phyloP scores from a whole-genome alignment of 805 yeast genomes.

The Starmerella powellii region DNA sequence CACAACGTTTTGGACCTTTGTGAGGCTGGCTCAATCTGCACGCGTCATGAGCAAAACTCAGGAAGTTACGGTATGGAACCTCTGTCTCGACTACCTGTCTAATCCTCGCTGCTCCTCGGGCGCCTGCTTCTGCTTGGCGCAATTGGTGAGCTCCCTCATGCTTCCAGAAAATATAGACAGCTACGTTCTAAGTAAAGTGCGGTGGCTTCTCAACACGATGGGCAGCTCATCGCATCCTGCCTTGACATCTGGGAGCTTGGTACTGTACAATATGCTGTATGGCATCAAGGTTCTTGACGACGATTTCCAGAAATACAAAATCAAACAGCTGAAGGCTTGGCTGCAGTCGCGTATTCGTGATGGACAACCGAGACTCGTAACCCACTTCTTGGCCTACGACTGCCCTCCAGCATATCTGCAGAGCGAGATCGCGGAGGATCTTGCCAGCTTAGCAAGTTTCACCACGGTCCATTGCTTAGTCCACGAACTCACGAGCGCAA shows the following conservation, averaged over 20 bases:
- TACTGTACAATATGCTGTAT: not conserved
- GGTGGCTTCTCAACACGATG: not conserved
- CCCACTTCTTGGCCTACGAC: not conserved
- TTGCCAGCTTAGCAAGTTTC: not conserved
- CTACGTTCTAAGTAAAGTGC: not conserved
- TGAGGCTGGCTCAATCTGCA: not conserved
- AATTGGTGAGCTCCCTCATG: not conserved
- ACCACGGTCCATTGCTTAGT: too few species aligned
- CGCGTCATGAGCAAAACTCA: not conserved
- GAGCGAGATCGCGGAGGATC: not conserved
- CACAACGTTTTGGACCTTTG: slow-evolving; percentile 3
- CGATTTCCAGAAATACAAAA: slow-evolving; percentile 3
- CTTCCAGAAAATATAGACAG: slow-evolving; percentile 1
- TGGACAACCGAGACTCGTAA: not conserved
- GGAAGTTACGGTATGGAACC: slow-evolving; percentile 2
- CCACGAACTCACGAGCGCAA: too few species aligned
- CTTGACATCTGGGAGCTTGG: slow-evolving; percentile 12
- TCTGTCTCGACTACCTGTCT: not conserved
- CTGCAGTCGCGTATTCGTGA: not conserved
- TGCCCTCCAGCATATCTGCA: slow-evolving; percentile 3
- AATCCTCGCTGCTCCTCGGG: slow-evolving; percentile 1
- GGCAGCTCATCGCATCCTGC: slow-evolving; percentile 1
- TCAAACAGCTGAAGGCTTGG: slow-evolving; percentile 2
- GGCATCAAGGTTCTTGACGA: slow-evolving; percentile 8
- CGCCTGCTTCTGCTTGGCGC: slow-evolving; percentile 12